Evolutionary conservation across 208 protist species (phyloP).

Genomic region (Trypanosoma platydactyli): DNA sequence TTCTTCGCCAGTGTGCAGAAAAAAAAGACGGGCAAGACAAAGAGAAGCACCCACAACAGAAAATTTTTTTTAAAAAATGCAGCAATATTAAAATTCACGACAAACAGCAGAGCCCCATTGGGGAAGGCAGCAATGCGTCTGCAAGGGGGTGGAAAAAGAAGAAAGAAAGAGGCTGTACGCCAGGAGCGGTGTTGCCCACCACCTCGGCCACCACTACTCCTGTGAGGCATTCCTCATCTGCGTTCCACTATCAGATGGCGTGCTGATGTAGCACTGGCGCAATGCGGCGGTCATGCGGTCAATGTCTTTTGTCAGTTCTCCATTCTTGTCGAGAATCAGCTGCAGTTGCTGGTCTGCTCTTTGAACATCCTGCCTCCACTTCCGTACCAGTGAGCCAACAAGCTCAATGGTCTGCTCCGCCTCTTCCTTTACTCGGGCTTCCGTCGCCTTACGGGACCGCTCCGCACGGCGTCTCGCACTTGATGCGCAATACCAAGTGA

Average conservation of each 20-base stretch:
- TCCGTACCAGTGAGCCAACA: slow-evolving; percentile 46
- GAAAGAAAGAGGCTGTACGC: neutral
- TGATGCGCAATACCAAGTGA: slow-evolving; percentile 75
- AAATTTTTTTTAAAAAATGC: too few relatives aligned
- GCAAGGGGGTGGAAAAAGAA: too few relatives aligned
- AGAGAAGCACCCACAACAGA: too few relatives aligned
- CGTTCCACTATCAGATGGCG: slow-evolving; percentile 18
- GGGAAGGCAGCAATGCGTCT: neutral
- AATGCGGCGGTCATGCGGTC: slow-evolving; percentile 80
- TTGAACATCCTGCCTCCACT: slow-evolving; percentile 62
- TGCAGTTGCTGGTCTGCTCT: slow-evolving; percentile 68
- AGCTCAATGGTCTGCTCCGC: slow-evolving; percentile 59
- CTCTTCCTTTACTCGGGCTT: slow-evolving; percentile 51
- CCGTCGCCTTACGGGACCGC: slow-evolving; percentile 48
- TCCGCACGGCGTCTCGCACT: slow-evolving; percentile 60
- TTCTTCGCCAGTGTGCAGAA: neutral
- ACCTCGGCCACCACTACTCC: neutral
- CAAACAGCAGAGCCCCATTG: neutral
- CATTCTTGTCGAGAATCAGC: slow-evolving; percentile 82
- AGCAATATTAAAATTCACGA: slow-evolving; percentile 3
- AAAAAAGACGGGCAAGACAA: slow-evolving; percentile 3
- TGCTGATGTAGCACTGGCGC: slow-evolving; percentile 61
- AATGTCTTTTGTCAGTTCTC: slow-evolving; percentile 72
- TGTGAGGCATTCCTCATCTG: neutral
- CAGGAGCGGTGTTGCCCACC: neutral